Evolutionary conservation across 2,329 filamentous ascomycete species (phyloP).

Genomic region (Botryotinia globosa): DNA sequence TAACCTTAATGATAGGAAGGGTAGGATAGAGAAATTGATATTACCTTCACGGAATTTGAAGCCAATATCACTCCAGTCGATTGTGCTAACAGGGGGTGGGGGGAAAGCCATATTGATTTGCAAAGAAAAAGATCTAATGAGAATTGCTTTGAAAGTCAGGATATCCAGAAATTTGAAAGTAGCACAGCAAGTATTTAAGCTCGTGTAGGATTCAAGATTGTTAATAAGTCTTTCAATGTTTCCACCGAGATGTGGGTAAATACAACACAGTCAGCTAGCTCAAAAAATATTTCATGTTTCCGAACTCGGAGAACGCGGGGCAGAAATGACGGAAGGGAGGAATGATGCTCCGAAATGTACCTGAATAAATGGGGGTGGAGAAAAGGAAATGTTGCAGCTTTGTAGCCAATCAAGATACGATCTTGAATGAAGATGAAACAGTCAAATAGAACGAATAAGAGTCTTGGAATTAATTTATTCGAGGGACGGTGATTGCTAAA

Average conservation of each 20-base stretch:
- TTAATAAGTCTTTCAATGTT: not conserved
- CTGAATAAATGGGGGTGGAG: not conserved
- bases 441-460: not conserved
- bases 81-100: conserved; percentile 72
- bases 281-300: conserved; percentile 11
- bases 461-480: not conserved
- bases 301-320: conserved; percentile 20
- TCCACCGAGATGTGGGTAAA: not conserved
- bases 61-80: conserved; percentile 90
- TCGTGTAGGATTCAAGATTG: not conserved
- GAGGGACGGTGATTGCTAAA: not conserved
- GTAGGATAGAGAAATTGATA: conserved; percentile 26
- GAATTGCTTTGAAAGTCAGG: not conserved
- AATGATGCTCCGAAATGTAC: conserved; percentile 7
- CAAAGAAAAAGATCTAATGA: conserved; percentile 1
- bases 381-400: not conserved
- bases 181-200: not conserved
- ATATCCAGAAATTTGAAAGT: not conserved
- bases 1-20: conserved; percentile 11
- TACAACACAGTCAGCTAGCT: conserved; percentile 5
- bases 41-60: conserved; percentile 88
- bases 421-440: not conserved
- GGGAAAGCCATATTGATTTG: conserved; percentile 56
- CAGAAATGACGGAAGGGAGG: conserved; percentile 10
- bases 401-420: not conserved